Evolutionary conservation across 139 green algal genomes (phyloP), one percentile per base, ranked within the genome.

Genomic region (Axilococcus clingmanii): DNA sequence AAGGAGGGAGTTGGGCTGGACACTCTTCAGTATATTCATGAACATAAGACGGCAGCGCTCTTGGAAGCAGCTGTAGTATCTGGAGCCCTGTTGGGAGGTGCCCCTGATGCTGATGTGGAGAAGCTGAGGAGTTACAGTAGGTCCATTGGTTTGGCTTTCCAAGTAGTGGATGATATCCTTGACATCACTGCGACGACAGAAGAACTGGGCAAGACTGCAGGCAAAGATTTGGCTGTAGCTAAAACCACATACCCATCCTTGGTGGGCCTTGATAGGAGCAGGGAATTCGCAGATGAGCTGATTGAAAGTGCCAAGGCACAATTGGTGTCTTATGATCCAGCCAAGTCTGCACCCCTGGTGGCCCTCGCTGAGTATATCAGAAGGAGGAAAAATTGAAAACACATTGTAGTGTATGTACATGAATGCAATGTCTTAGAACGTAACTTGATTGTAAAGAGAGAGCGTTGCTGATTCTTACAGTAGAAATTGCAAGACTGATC

Each of bases 111-210:
- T 23, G 80, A 94, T 4, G 59, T 99, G 15, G 87, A 90, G 65
- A 76, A 78, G 52, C 73, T 99, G 59, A 70, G 88, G 29, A 87
- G 83, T 45, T 99, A 98, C 61, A 76, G 84, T 9, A 72, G 79
- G 40, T 81, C 84, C 72, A 95, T 99, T 48, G 93, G 93, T 5
- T 79, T 99, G 14, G 92, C 88, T 5, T 99, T 99, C 79, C 91
- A 98, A 83, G 87, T 98, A 5, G 74, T 98, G 34, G 93, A 99
- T 63, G 92, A 99, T 73, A 97, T 99, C 60, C 74, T 99, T 55
- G 93, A 99, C 68, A 84, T 95, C 40, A 96, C 91, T 12, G 61
- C 76, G 33, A 84, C 81, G 4, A 91, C 81, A 17, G 89, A 97
- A 72, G 61, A 90, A 69, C 74, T 99, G 36, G 93, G 93, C 33